Percentiles rank a stretch among this genome's conserved stretches.
These are phyloP conservation scores for Blastomyces parvus DNA, from an alignment of 2,329 filamentous ascomycete species.

Conservation along the genomic window DNA sequence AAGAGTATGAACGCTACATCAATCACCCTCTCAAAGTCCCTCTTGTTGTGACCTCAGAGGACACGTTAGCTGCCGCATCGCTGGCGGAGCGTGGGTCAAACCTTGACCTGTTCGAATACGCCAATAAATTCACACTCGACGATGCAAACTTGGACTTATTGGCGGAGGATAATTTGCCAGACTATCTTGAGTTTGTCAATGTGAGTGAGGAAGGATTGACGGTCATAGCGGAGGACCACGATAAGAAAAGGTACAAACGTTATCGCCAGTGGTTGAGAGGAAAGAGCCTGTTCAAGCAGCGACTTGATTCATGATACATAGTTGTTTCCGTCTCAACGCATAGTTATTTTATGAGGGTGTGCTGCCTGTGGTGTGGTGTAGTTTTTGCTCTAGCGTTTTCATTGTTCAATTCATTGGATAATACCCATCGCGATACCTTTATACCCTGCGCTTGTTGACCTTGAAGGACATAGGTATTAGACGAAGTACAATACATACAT, in stretches of 20 bases:
- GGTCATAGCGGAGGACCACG: slow-evolving; percentile 73
- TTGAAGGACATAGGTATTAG: background rate
- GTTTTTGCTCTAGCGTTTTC: slow-evolving; percentile 4
- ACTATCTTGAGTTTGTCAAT: slow-evolving; percentile 67
- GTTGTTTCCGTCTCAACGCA: background rate
- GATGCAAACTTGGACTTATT: slow-evolving; percentile 37
- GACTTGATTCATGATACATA: slow-evolving; percentile 38
- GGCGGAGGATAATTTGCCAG: slow-evolving; percentile 56
- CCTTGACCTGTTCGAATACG: slow-evolving; percentile 70
- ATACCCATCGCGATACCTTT: background rate
- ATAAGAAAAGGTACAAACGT: slow-evolving; percentile 93
- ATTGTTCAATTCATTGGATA: background rate
- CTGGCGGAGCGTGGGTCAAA: slow-evolving; percentile 32
- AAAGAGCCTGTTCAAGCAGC: slow-evolving; percentile 94
- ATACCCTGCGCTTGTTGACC: background rate
- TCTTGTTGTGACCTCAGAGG: slow-evolving; percentile 45
- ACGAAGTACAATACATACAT: background rate
- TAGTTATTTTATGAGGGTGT: background rate
- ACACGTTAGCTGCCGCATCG: slow-evolving; percentile 28
- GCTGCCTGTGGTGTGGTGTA: no score
- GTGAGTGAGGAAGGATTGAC: slow-evolving; percentile 76
- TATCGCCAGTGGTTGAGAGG: slow-evolving; percentile 91
- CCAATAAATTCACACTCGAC: slow-evolving; percentile 58
- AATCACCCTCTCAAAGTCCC: slow-evolving; percentile 81
- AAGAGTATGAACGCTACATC: slow-evolving; percentile 84